Conservation (phyloP, 192 early-diverging fungal genomes). For the Linnemannia elongata region DNA sequence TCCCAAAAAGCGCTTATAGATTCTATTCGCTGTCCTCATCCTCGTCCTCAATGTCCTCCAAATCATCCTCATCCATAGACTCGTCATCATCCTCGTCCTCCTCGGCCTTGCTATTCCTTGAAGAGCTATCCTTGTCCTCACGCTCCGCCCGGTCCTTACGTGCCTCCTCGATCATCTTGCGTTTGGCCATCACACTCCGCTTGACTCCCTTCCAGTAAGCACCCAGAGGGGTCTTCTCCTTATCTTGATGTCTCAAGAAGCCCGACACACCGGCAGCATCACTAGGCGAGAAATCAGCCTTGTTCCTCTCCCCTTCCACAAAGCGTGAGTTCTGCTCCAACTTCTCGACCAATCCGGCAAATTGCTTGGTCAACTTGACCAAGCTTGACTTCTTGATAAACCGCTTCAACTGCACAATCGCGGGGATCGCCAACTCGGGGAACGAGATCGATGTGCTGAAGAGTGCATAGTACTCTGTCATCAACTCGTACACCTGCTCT, state of each 20-base stretch:
- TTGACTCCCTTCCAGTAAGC: slow-evolving; percentile 55
- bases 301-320: slow-evolving; percentile 79
- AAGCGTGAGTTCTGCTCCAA: slow-evolving; percentile 84
- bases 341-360: slow-evolving; percentile 89
- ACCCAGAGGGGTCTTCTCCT: slow-evolving; percentile 52
- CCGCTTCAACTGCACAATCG: slow-evolving; percentile 85
- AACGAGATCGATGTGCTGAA: slow-evolving; percentile 89
- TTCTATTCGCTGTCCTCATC: slow-evolving; percentile 50
- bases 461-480: slow-evolving; percentile 82
- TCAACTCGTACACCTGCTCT: slow-evolving; percentile 79
- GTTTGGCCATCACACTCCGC: slow-evolving; percentile 46
- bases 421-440: slow-evolving; percentile 94
- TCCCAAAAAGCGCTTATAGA: neutral
- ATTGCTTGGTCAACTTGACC: slow-evolving; percentile 83
- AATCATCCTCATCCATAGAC: slow-evolving; percentile 55
- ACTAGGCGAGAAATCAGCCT: slow-evolving; percentile 74
- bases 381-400: slow-evolving; percentile 87
- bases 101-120: slow-evolving; percentile 29
- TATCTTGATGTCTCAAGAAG: slow-evolving; percentile 48
- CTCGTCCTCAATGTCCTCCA: slow-evolving; percentile 44
- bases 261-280: slow-evolving; percentile 57
- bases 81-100: slow-evolving; percentile 37
- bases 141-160: slow-evolving; percentile 38
- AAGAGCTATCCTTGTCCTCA: slow-evolving; percentile 19
- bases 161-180: slow-evolving; percentile 56